Evolutionary conservation across 2,329 filamentous ascomycete species (phyloP).

Genomic region (Torrubiella hemipterigena): DNA sequence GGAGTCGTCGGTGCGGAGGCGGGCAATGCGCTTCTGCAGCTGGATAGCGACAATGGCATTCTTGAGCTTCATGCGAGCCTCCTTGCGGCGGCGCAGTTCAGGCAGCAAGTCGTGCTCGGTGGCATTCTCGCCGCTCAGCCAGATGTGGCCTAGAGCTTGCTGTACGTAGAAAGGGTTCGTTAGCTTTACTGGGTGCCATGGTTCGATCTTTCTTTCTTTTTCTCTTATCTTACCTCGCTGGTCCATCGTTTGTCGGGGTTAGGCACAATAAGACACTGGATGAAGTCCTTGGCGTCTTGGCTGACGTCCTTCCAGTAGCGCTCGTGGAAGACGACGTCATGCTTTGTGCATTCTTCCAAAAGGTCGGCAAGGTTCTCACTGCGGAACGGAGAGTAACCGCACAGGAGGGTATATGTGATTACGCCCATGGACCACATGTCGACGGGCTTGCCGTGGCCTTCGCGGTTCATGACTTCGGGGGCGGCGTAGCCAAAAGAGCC

Average conservation of each 20-base stretch:
- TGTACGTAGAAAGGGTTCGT: slow-evolving; percentile 18
- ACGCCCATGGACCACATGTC: slow-evolving; percentile 99
- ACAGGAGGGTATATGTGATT: slow-evolving; percentile 95
- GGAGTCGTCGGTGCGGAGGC: slow-evolving; percentile 87
- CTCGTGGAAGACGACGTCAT: slow-evolving; percentile 85
- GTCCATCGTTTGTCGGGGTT: slow-evolving; percentile 65
- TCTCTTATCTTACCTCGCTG: slow-evolving; percentile 61
- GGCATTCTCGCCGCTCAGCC: slow-evolving; percentile 85
- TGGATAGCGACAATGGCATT: slow-evolving; percentile 95
- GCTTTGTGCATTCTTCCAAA: slow-evolving; percentile 83
- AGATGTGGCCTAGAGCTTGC: slow-evolving; percentile 70
- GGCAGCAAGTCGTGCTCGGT: slow-evolving; percentile 95
- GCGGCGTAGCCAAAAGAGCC: slow-evolving; percentile 97
- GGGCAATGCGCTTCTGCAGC: slow-evolving; percentile 87
- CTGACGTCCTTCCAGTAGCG: slow-evolving; percentile 98
- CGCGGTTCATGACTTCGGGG: slow-evolving; percentile 96
- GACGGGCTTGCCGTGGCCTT: slow-evolving; percentile 93
- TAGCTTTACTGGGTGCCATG: slow-evolving; percentile 6
- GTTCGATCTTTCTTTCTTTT: too few species aligned
- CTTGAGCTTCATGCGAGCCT: slow-evolving; percentile 80
- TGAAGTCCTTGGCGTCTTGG: slow-evolving; percentile 90
- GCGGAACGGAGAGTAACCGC: slow-evolving; percentile 95
- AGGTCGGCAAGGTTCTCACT: slow-evolving; percentile 87
- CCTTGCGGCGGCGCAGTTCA: slow-evolving; percentile 80
- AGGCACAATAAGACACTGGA: slow-evolving; percentile 67